Evolutionary conservation across 345 rosid species (phyloP).

Genomic region (Moricandia arvensis): DNA sequence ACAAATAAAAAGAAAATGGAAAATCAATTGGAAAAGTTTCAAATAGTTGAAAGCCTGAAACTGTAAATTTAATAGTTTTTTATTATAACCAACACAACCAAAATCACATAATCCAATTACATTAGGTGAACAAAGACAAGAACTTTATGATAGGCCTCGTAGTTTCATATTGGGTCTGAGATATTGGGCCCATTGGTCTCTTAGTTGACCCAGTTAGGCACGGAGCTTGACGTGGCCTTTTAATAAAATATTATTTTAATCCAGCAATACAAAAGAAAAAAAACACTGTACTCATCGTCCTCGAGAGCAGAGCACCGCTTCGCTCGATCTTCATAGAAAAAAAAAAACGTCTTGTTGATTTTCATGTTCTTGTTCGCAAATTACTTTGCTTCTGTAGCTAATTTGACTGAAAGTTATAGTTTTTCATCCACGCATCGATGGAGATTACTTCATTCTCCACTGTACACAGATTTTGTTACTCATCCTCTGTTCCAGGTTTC

Average conservation of each 20-base stretch:
- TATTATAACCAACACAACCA: background rate
- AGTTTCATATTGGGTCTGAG: background rate
- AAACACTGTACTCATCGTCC: background rate
- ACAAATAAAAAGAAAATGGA: background rate
- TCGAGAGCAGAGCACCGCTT: conserved; percentile 7
- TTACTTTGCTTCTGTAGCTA: background rate
- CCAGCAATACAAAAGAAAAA: background rate
- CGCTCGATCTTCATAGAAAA: background rate
- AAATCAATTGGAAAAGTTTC: background rate
- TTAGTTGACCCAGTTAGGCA: background rate
- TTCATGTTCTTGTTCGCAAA: background rate
- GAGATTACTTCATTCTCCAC: conserved; percentile 44
- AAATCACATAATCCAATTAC: background rate
- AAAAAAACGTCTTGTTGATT: background rate
- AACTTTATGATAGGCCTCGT: background rate
- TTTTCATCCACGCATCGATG: conserved; percentile 34
- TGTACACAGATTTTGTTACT: conserved; percentile 24
- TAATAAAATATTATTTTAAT: background rate
- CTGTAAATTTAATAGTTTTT: background rate
- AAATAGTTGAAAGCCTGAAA: background rate
- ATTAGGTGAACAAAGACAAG: background rate
- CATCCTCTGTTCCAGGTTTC: conserved; percentile 45
- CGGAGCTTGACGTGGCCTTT: background rate
- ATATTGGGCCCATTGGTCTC: conserved; percentile 10
- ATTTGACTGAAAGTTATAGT: background rate